Evolutionary conservation across 768 basidiomycete genomes (phyloP).

Genomic region (Termitomyces sp.): DNA sequence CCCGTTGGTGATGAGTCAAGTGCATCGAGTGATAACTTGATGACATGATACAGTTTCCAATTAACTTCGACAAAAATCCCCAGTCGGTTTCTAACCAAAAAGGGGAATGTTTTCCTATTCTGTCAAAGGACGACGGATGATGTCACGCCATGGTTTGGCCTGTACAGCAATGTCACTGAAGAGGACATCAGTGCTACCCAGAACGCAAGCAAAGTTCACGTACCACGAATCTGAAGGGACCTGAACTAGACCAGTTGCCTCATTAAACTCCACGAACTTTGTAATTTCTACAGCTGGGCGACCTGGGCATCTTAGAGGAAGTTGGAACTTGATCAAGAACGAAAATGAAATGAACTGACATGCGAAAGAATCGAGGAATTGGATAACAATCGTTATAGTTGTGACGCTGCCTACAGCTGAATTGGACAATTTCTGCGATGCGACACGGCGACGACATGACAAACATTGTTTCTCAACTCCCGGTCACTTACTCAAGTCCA

Average conservation of each 20-base stretch:
- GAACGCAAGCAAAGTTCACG: slow-evolving; percentile 11
- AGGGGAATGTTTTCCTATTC: background rate
- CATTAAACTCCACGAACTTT: slow-evolving; percentile 41
- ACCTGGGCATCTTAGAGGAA: slow-evolving; percentile 50
- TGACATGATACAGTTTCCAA: background rate
- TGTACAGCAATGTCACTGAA: slow-evolving; percentile 21
- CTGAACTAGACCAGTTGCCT: slow-evolving; percentile 42
- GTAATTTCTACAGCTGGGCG: slow-evolving; percentile 70
- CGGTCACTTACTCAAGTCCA: background rate
- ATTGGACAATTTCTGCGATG: slow-evolving; percentile 70
- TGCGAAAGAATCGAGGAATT: slow-evolving; percentile 65
- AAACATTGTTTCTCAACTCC: background rate
- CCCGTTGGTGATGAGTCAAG: background rate
- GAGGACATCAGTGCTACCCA: background rate
- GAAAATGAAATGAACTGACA: slow-evolving; percentile 37
- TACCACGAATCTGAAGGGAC: slow-evolving; percentile 39
- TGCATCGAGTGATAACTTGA: background rate
- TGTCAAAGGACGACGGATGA: slow-evolving; percentile 8
- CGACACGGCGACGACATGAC: slow-evolving; percentile 31
- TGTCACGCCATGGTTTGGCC: slow-evolving; percentile 17
- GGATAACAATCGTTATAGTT: slow-evolving; percentile 57
- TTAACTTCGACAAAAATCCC: background rate
- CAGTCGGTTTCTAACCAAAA: background rate
- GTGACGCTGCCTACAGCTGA: slow-evolving; percentile 45
- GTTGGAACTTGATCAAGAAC: background rate